phyloP scores from a whole-genome alignment of 2,329 filamentous ascomycete species.

The Ophiostoma sp. region DNA sequence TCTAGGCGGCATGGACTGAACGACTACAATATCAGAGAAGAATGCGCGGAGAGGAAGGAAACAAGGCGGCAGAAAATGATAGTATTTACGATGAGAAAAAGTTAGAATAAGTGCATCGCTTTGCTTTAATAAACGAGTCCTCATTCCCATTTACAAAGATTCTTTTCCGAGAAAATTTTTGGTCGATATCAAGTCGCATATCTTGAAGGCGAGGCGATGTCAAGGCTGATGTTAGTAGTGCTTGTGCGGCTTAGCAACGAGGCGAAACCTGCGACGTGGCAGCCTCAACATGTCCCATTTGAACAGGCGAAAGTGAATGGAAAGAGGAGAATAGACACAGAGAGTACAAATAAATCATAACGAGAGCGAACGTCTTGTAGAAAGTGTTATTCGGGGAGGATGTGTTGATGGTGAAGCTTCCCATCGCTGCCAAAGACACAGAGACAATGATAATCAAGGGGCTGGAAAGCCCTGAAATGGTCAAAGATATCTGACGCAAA shows the following conservation, averaged over 20 bases:
- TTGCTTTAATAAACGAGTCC: not conserved
- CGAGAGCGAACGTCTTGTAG: not conserved
- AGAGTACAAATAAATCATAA: not conserved
- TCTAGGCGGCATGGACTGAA: conserved; percentile 5
- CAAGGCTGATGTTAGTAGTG: not conserved
- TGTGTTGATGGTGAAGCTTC: not conserved
- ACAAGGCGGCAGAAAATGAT: not conserved
- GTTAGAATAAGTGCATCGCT: not conserved
- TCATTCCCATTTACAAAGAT: not conserved
- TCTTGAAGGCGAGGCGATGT: not conserved
- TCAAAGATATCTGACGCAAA: not conserved
- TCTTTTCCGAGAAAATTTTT: not conserved
- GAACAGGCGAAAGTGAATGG: not conserved
- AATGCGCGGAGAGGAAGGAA: too few relatives aligned
- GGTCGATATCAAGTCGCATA: not conserved
- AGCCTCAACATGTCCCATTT: not conserved
- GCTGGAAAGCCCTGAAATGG: not conserved
- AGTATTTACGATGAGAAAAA: not conserved
- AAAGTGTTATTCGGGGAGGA: not conserved
- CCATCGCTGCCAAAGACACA: not conserved
- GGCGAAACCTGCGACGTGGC: not conserved
- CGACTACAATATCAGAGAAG: not conserved
- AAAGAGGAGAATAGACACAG: not conserved
- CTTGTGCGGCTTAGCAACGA: not conserved
- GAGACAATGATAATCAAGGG: not conserved